These are phyloP conservation scores for Amanita subjunquillea DNA, from an alignment of 768 basidiomycete species.

Conservation along the genomic window DNA sequence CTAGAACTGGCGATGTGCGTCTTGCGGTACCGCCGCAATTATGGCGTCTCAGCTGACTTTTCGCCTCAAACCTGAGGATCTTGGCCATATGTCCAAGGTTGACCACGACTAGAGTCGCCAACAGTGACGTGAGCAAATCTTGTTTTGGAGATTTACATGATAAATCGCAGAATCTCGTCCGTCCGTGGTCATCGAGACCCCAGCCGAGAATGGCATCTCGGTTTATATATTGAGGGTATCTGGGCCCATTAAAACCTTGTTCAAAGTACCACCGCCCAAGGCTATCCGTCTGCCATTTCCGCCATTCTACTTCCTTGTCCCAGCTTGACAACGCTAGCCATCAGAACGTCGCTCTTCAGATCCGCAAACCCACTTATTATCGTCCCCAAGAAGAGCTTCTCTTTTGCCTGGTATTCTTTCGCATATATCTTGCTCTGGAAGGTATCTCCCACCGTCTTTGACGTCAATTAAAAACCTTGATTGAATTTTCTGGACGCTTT, in stretches of 20 bases:
- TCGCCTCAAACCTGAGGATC: background rate
- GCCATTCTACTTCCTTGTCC: slow-evolving; percentile 45
- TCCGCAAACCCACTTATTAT: slow-evolving; percentile 27
- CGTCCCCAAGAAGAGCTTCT: slow-evolving; percentile 17
- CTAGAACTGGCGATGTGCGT: slow-evolving; percentile 7
- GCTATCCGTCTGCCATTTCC: slow-evolving; percentile 62
- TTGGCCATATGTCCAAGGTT: background rate
- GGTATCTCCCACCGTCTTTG: slow-evolving; percentile 25
- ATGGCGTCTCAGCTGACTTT: background rate
- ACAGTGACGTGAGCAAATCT: background rate
- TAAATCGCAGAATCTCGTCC: background rate
- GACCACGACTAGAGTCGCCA: background rate
- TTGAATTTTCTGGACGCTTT: slow-evolving; percentile 17
- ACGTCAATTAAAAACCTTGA: slow-evolving; percentile 37
- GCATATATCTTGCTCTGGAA: slow-evolving; percentile 16
- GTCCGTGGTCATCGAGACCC: background rate
- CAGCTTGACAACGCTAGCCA: slow-evolving; percentile 28
- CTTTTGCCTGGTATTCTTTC: slow-evolving; percentile 20
- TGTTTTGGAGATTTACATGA: background rate
- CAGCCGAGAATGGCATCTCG: background rate
- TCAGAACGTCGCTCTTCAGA: slow-evolving; percentile 28
- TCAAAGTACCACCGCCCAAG: slow-evolving; percentile 6
- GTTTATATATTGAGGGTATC: slow-evolving; percentile 2
- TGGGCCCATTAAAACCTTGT: slow-evolving; percentile 5
- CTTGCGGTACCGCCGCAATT: slow-evolving; percentile 11